Evolutionary conservation across 495 filamentous ascomycete species (phyloP).

Genomic region (Echria macrotheca): DNA sequence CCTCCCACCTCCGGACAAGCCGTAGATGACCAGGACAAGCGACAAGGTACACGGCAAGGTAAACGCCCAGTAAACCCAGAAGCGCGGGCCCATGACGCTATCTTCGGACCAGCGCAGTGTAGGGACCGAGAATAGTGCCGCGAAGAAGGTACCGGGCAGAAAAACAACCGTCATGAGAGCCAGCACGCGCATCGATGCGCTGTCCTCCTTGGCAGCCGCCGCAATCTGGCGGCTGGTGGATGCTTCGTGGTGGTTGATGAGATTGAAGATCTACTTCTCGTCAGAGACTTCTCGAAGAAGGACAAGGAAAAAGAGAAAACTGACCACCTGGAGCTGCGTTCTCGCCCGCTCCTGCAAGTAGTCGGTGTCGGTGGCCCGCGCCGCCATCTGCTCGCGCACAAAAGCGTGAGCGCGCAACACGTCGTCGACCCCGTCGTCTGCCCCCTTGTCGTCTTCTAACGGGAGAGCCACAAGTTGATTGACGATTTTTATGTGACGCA

Average conservation of each 20-base stretch:
- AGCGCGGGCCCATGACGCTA: not conserved
- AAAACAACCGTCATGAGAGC: not conserved
- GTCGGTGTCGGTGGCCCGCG: not conserved
- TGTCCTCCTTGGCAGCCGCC: not conserved
- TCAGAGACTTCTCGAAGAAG: not conserved
- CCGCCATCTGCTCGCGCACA: not conserved
- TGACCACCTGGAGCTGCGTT: not conserved
- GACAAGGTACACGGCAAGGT: not conserved
- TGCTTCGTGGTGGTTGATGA: not conserved
- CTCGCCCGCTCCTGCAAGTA: conserved; percentile 1
- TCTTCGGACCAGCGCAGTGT: not conserved
- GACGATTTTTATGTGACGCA: not conserved
- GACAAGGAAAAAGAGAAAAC: not conserved
- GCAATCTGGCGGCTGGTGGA: not conserved
- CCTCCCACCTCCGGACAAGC: too few species aligned
- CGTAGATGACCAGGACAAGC: not conserved
- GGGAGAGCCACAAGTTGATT: not conserved
- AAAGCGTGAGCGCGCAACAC: not conserved
- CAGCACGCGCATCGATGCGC: not conserved
- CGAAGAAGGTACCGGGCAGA: not conserved
- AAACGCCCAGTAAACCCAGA: not conserved
- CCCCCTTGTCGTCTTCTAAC: not conserved
- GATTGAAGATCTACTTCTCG: not conserved
- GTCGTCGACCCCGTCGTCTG: not conserved
- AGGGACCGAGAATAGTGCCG: not conserved